Evolutionary conservation across 2,329 filamentous ascomycete species (phyloP), one percentile per base, ranked within the genome.

Genomic region (Trichophyton verrucosum): DNA sequence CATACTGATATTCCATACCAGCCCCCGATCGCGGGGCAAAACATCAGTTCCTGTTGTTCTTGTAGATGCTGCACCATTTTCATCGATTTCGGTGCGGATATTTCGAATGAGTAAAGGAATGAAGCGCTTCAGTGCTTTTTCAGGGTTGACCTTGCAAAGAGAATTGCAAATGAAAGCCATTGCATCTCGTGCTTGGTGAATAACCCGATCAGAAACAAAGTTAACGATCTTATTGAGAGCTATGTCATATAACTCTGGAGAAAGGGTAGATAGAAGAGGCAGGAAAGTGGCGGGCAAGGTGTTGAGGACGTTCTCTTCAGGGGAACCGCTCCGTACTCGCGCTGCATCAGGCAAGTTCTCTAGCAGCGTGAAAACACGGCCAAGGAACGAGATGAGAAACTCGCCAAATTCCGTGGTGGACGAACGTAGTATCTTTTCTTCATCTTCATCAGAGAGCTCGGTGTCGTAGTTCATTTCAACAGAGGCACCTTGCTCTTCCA

Each of bases 121-220:
- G 60, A 99, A 88, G 13, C 90, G 84, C 71, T 91, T 94, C 58
- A 99, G 79, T 0, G 94, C 91, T 76, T 96, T 96, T 71, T 92
- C 86, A 0, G 95, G 91, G 67, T 95, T 89, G 66, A 95, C 90
- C 75, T 97, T 97, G 80, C 94, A 96, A 24, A 99, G 80, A 0
- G 90, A 89, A 73, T 96, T 97, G 75, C 92, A 89, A 60, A 97
- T 97, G 81, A 96, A 99, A 1, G 95, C 94, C 88, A 99, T 96
- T 6, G 94, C 92, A 78, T 99, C 94, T 65, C 92, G 82, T 59
- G 94, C 92, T 74, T 97, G 94, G 68, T 99, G 91, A 17, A 99
- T 92, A 57, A 99, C 94, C 75, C 97, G 94, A 64, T 89, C 89
- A 1, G 88, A 86, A 27, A 96, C 88, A 72, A 99, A 99, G 36